Base-by-base conservation (phyloP, 129 eudicot genomes). In the Centella asiatica region DNA sequence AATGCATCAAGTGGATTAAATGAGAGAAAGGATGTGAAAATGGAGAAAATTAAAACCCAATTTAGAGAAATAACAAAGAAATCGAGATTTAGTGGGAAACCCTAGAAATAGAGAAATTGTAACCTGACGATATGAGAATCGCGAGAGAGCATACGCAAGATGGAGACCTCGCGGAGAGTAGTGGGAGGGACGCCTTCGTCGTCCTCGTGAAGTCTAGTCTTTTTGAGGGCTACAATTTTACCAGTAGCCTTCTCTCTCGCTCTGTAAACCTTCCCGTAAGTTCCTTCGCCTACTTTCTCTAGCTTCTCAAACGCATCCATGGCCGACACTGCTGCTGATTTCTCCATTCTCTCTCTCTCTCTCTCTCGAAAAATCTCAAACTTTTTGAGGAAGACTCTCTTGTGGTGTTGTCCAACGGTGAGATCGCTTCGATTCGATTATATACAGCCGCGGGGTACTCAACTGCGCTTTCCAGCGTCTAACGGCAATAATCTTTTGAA, bases 111-210 rank as follows among this genome's bases (percentile, higher is more conserved):
- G 0, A 12, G 1, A 34, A 1, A 15, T 15, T 2, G 11, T 33
- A 60, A 89, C 97, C 72, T 83, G 61, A 89, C 97, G 20, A 89
- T 52, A 27, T 89, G 92, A 45, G 97, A 92, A 65, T 85, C 97
- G 29, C 95, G 63, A n/a, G 97, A 89, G 31, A 89, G 88, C 97
- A 89, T 89, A 8, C 97, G 75, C 47, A 89, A 74, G 37, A 89
- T 25, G 1, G 95, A 85, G 69, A 89, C 74, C 79, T 89, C 97
- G 11, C 95, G 95, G 29, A 90, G 93, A 23, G 97, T 90, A 1
- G 95, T 90, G 17, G 97, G 84, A 2, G 97, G 97, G 15, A 90
- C 95, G 0, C 97, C 95, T 76, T 90, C 89, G 5, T 86, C 92
- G 64, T 86, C 97, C 72, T 90, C 97, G 32, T 80, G 95, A 66